phyloP scores from a whole-genome alignment of 805 yeast species.

The Suhomyces vadensis region DNA sequence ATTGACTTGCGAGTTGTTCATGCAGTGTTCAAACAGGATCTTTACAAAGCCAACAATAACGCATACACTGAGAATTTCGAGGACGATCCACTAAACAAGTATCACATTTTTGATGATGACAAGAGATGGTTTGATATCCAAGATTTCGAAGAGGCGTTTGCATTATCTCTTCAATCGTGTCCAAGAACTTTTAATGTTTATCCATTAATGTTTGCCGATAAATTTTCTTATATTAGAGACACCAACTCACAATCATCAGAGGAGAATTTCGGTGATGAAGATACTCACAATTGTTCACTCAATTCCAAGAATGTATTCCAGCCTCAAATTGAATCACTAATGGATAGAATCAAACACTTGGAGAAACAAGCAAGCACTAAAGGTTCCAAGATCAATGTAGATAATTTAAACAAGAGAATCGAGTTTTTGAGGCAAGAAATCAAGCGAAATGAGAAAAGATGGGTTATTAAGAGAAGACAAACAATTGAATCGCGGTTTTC shows the following conservation, averaged over 20 bases:
- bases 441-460: conserved; percentile 2
- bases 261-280: conserved; percentile 25
- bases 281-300: conserved; percentile 32
- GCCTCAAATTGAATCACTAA: conserved; percentile 28
- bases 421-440: conserved; percentile 15
- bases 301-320: conserved; percentile 26
- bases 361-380: conserved; percentile 16
- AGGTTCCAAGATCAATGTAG: conserved; percentile 8
- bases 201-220: conserved; percentile 69
- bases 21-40: conserved; percentile 43
- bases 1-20: conserved; percentile 63
- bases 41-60: conserved; percentile 18
- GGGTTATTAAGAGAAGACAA: conserved; percentile 1
- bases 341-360: conserved; percentile 29
- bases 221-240: conserved; percentile 67
- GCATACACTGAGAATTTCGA: conserved; percentile 5
- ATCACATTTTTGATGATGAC: conserved; percentile 54
- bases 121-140: conserved; percentile 59
- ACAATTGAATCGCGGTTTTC: neutral
- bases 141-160: conserved; percentile 61
- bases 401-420: conserved; percentile 19
- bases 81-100: conserved; percentile 13
- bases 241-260: conserved; percentile 29
- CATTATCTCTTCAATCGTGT: conserved; percentile 36
- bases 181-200: conserved; percentile 48